A percentile compares a stretch with the other conserved stretches of the same genome.
Evolutionary conservation across 805 yeast species (phyloP).

Genomic region (Candida maesae): DNA sequence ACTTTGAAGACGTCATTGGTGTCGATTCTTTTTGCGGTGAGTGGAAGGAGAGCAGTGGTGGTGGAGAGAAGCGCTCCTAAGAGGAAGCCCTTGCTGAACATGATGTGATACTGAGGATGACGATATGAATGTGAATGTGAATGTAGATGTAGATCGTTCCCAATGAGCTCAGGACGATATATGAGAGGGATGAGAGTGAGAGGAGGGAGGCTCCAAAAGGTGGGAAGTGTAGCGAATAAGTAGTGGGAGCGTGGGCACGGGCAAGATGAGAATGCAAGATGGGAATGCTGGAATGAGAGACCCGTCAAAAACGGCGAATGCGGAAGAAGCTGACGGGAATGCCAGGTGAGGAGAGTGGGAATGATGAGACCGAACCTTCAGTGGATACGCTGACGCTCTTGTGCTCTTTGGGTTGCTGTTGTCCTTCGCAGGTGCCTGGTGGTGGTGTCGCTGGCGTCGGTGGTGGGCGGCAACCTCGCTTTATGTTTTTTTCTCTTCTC

Average conservation of each 20-base stretch:
- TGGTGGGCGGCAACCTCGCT: slow-evolving; percentile 1
- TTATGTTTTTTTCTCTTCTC: neutral
- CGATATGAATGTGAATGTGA: neutral
- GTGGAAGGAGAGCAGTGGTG: slow-evolving; percentile 10
- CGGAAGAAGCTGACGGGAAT: too few species aligned
- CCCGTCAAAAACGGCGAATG: too few species aligned
- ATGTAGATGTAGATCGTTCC: neutral
- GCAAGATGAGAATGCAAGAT: too few species aligned
- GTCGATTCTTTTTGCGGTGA: slow-evolving; percentile 12
- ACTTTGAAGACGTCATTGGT: slow-evolving; percentile 2
- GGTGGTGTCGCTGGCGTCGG: too few species aligned
- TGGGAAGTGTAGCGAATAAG: neutral
- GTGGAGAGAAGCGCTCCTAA: neutral
- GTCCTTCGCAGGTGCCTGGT: neutral
- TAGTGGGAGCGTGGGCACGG: neutral
- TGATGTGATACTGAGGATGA: neutral
- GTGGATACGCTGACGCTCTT: too few species aligned
- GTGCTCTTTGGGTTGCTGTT: too few species aligned
- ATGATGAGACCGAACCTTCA: too few species aligned
- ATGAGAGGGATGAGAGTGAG: neutral
- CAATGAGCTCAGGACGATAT: too few species aligned
- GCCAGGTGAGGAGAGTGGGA: neutral
- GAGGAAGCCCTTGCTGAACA: slow-evolving; percentile 5
- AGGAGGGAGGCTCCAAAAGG: neutral
- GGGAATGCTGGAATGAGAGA: too few species aligned